phyloP scores from a whole-genome alignment of 371 early-diverging fungal genomes.

The Funneliformis caledonium region DNA sequence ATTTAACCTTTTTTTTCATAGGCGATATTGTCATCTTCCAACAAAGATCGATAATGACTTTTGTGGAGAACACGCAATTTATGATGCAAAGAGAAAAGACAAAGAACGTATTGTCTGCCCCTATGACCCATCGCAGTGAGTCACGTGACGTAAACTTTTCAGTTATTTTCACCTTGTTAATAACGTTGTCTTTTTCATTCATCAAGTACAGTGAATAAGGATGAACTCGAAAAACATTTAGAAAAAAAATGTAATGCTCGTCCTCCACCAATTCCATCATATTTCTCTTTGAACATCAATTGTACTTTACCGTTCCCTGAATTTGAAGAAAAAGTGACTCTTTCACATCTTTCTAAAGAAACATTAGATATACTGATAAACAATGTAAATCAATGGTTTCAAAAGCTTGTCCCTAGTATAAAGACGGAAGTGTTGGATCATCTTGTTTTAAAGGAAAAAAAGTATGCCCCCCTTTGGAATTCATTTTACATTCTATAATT shows the following conservation, averaged over 20 bases:
- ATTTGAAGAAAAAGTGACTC: constrained; percentile 41
- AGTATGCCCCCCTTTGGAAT: constrained; percentile 44
- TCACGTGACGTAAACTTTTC: not conserved
- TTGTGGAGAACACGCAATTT: constrained; percentile 77
- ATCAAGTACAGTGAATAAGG: constrained; percentile 66
- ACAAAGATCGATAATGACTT: constrained; percentile 62
- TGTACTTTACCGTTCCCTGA: constrained; percentile 52
- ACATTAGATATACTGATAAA: constrained; percentile 47
- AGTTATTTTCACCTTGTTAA: not conserved
- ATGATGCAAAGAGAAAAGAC: constrained; percentile 43
- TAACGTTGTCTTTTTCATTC: not conserved
- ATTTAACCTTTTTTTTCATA: not conserved
- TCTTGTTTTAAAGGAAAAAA: constrained; percentile 53
- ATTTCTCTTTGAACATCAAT: constrained; percentile 61
- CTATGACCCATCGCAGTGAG: constrained; percentile 78
- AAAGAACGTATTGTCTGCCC: constrained; percentile 77
- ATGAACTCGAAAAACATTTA: constrained; percentile 70
- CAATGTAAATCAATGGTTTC: constrained; percentile 53
- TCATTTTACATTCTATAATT: not conserved
- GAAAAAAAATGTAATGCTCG: constrained; percentile 69
- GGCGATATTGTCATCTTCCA: constrained; percentile 70
- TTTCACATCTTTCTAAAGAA: constrained; percentile 28
- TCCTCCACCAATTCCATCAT: constrained; percentile 57
- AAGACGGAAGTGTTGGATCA: constrained; percentile 54
- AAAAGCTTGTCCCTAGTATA: constrained; percentile 53